Evolutionary conservation across 768 basidiomycete genomes (phyloP).

Genomic region (Lactarius psammicola): DNA sequence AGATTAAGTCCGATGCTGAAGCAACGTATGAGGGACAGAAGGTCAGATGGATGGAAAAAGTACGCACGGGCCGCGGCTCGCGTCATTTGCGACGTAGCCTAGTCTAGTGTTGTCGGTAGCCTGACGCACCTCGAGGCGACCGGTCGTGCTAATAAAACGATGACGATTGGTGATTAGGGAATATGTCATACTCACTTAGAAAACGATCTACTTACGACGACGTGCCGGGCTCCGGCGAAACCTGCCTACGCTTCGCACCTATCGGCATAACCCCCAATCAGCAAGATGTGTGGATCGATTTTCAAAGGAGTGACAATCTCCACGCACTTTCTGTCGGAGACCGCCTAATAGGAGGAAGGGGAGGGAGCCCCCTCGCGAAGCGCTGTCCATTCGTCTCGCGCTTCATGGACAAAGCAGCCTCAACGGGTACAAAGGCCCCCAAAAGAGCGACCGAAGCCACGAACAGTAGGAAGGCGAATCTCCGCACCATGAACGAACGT

Average conservation of each 20-base stretch:
- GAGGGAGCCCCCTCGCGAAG: conserved; percentile 8
- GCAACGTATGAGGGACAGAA: background rate
- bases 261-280: background rate
- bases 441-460: background rate
- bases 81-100: background rate
- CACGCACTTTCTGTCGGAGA: background rate
- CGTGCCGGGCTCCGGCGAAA: too few species aligned
- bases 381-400: conserved; percentile 16
- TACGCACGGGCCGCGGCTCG: background rate
- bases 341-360: conserved; percentile 2
- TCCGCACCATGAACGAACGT: conserved; percentile 1
- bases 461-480: background rate
- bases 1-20: background rate
- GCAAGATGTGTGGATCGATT: background rate
- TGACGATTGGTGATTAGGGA: background rate
- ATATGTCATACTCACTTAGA: background rate
- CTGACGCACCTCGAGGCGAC: conserved; percentile 4
- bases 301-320: background rate
- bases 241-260: background rate
- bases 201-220: background rate
- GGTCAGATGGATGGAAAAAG: background rate
- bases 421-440: background rate
- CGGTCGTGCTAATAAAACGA: background rate
- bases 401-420: background rate
- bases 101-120: background rate